phyloP scores from a whole-genome alignment of 192 early-diverging fungal species.

The Entomortierella parvispora region DNA sequence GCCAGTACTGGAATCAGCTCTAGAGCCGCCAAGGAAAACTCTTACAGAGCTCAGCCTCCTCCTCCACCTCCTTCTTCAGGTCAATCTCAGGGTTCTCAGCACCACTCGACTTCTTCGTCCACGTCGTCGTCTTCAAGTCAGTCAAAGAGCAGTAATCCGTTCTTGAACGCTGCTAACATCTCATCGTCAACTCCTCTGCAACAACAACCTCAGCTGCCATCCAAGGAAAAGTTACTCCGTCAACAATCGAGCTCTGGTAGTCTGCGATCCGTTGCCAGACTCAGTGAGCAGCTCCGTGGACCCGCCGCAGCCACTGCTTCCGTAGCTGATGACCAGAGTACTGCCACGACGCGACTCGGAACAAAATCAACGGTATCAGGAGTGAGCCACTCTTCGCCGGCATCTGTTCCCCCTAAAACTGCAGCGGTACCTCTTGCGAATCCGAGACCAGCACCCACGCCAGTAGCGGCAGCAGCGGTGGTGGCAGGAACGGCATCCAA shows the following conservation, averaged over 20 bases:
- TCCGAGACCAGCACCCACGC: no score
- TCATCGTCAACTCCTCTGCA: background rate
- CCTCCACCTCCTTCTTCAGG: no score
- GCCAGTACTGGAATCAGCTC: slow-evolving; percentile 36
- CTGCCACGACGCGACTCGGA: background rate
- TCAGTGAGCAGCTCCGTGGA: slow-evolving; percentile 15
- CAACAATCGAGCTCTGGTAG: slow-evolving; percentile 42
- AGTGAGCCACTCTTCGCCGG: no score
- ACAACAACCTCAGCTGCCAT: background rate
- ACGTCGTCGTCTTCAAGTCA: background rate
- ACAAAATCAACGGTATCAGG: no score
- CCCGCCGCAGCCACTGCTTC: background rate
- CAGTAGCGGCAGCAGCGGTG: no score
- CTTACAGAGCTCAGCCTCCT: background rate
- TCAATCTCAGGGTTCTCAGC: background rate
- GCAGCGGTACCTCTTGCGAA: no score
- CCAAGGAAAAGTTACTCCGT: slow-evolving; percentile 10
- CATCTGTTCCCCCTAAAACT: no score
- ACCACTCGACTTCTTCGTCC: background rate
- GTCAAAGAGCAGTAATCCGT: background rate
- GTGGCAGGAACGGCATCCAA: no score
- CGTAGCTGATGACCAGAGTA: background rate
- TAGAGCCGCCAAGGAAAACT: background rate
- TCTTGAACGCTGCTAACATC: background rate
- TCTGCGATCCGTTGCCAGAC: slow-evolving; percentile 33